A percentile compares a stretch with the other conserved stretches of the same genome.
Conservation (phyloP, 2,329 filamentous ascomycete species). For the Fusarium annulatum region DNA sequence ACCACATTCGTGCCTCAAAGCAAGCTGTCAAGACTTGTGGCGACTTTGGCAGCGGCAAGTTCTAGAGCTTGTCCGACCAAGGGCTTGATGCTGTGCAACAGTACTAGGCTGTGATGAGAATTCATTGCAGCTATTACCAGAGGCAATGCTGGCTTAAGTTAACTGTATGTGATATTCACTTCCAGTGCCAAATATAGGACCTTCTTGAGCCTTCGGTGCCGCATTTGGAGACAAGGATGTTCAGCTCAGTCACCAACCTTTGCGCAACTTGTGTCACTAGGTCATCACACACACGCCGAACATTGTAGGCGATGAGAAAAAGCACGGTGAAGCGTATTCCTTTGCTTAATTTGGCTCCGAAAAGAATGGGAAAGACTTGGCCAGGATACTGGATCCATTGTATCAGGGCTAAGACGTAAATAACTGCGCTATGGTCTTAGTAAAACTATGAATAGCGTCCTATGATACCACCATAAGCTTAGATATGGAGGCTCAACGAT, state of each 20-base stretch:
- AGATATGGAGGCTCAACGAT: neutral
- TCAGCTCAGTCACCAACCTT: neutral
- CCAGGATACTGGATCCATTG: neutral
- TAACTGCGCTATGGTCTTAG: neutral
- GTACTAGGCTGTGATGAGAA: neutral
- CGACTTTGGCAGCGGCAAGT: neutral
- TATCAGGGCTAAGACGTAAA: neutral
- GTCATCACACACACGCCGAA: neutral
- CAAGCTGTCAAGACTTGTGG: neutral
- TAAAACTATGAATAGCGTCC: neutral
- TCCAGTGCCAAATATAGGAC: neutral
- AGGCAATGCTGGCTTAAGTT: neutral
- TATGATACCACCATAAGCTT: neutral
- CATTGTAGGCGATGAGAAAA: neutral
- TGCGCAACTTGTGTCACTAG: neutral
- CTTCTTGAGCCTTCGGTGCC: neutral
- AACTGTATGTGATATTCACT: neutral
- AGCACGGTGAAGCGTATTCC: neutral
- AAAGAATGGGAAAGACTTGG: neutral
- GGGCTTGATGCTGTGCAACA: neutral
- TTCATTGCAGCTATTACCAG: neutral
- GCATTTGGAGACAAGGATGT: neutral
- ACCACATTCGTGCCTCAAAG: neutral
- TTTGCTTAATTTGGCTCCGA: neutral
- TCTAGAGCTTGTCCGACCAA: constrained; percentile 5